A percentile compares a stretch with the other conserved stretches of the same genome.
These are phyloP conservation scores for Dactylellina parvicollis DNA, from an alignment of 2,329 filamentous ascomycete genomes.

Conservation along the genomic window DNA sequence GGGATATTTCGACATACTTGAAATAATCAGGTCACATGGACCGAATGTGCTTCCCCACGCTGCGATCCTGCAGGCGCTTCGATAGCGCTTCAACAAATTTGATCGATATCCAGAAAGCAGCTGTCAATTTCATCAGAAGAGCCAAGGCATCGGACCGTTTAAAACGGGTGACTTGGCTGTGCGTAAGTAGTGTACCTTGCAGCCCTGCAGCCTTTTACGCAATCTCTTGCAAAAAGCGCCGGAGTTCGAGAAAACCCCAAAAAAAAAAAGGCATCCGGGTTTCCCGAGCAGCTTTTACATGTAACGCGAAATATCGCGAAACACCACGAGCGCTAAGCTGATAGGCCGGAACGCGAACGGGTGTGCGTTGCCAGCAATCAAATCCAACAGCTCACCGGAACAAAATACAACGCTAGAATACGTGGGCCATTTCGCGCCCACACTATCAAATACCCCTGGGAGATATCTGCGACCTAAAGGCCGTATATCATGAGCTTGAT, in stretches of 20 bases:
- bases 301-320: constrained; percentile 20
- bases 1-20: background rate
- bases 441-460: constrained; percentile 13
- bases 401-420: background rate
- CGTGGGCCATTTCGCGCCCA: constrained; percentile 33
- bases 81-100: background rate
- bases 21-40: background rate
- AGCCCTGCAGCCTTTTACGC: background rate
- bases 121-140: background rate
- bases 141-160: background rate
- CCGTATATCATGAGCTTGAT: constrained; percentile 29
- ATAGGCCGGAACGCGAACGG: background rate
- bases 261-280: constrained; percentile 9
- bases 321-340: constrained; percentile 21
- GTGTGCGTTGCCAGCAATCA: background rate
- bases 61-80: background rate
- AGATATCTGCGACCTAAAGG: background rate
- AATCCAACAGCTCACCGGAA: background rate
- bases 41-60: background rate
- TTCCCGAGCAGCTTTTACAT: background rate
- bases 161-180: background rate
- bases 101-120: background rate
- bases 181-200: too few relatives aligned
- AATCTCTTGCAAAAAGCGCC: background rate
- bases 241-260: too few relatives aligned